phyloP scores from a whole-genome alignment of 768 basidiomycete species.

The Tephrocybe sp. region DNA sequence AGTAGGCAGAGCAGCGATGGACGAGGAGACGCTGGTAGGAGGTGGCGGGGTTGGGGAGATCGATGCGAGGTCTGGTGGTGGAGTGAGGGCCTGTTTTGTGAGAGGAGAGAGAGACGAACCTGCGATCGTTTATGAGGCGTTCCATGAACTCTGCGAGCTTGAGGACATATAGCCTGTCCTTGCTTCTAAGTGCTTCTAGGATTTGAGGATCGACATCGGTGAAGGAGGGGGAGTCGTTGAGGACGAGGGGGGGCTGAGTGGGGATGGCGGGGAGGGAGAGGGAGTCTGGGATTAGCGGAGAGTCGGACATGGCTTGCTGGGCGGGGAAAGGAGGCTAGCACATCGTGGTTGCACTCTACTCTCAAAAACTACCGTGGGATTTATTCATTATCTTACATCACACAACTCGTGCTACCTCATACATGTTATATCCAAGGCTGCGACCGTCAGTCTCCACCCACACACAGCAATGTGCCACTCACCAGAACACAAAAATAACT shows the following conservation, averaged over 20 bases:
- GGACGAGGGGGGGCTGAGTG: too few species aligned
- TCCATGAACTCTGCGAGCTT: constrained; percentile 90
- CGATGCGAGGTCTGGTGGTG: constrained; percentile 51
- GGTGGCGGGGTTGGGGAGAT: constrained; percentile 65
- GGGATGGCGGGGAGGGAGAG: not conserved
- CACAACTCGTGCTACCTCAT: not conserved
- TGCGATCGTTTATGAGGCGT: constrained; percentile 68
- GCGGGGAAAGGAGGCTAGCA: not conserved
- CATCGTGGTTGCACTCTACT: too few species aligned
- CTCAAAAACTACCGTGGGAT: constrained; percentile 32
- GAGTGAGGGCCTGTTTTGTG: not conserved
- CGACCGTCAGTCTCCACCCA: not conserved
- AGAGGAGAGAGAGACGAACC: constrained; percentile 41
- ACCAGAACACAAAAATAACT: constrained; percentile 88
- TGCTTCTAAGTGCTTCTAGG: constrained; percentile 81
- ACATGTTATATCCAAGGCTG: not conserved
- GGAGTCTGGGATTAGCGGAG: not conserved
- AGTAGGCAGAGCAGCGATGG: constrained; percentile 82
- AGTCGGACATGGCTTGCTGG: too few species aligned
- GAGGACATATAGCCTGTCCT: constrained; percentile 84
- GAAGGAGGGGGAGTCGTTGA: too few species aligned
- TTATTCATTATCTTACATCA: constrained; percentile 17
- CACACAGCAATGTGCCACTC: constrained; percentile 27
- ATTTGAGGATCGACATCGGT: constrained; percentile 74
- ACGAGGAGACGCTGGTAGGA: constrained; percentile 85